phyloP scores from a whole-genome alignment of 805 yeast species.

The Kluyveromyces lactis region DNA sequence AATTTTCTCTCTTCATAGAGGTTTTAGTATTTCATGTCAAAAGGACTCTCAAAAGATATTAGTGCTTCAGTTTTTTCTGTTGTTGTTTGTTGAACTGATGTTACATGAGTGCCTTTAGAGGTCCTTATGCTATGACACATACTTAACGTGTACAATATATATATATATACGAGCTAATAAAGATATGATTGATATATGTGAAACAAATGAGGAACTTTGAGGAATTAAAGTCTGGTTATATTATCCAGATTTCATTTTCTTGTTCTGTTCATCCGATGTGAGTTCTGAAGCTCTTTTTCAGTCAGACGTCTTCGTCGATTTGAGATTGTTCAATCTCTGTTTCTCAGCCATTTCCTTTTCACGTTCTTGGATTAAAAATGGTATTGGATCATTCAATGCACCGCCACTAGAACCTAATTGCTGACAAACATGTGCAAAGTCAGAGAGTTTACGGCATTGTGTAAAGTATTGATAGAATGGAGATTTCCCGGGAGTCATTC shows the following conservation, averaged over 20 bases:
- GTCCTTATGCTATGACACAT: not conserved
- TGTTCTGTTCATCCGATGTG: not conserved
- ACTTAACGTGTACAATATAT: constrained; percentile 4
- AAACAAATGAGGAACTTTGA: too few species aligned
- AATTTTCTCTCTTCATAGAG: not conserved
- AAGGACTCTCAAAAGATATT: not conserved
- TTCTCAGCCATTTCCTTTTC: constrained; percentile 12
- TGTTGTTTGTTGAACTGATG: constrained; percentile 5
- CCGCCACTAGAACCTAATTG: constrained; percentile 16
- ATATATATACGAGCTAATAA: constrained; percentile 4
- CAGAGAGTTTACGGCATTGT: constrained; percentile 46
- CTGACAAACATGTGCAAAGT: constrained; percentile 28
- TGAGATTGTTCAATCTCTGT: constrained; percentile 9
- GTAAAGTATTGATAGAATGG: constrained; percentile 49
- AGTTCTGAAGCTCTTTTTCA: constrained; percentile 3
- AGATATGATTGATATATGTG: not conserved
- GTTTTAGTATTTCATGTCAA: not conserved
- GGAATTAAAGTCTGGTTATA: too few species aligned
- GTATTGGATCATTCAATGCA: constrained; percentile 14
- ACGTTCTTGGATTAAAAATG: constrained; percentile 12
- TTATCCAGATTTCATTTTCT: constrained; percentile 5
- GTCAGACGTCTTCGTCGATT: constrained; percentile 8
- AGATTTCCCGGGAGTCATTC: constrained; percentile 72
- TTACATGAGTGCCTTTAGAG: not conserved
- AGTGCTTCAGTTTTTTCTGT: constrained; percentile 1